Conservation (phyloP, 2,329 filamentous ascomycete genomes). For the Septoria petroselini region DNA sequence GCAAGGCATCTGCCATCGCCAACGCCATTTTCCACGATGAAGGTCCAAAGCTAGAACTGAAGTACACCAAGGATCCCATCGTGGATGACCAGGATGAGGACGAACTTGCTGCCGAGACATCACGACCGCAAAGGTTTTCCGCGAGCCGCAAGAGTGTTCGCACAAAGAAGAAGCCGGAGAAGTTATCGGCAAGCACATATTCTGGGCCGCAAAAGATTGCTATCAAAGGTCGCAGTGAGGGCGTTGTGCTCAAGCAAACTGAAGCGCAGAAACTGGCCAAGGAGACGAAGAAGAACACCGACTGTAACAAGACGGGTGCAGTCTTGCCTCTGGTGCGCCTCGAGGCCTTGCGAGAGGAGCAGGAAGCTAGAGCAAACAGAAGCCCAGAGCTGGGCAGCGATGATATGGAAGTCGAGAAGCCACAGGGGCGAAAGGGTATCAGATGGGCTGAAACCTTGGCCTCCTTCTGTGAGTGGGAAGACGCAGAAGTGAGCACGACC, state of each 20-base stretch:
- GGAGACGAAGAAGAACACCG: slow-evolving; percentile 48
- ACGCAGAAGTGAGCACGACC: slow-evolving; percentile 24
- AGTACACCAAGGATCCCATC: slow-evolving; percentile 11
- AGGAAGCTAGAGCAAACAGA: slow-evolving; percentile 16
- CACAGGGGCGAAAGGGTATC: slow-evolving; percentile 37
- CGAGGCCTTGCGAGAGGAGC: slow-evolving; percentile 39
- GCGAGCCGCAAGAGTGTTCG: slow-evolving; percentile 27
- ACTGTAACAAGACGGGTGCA: slow-evolving; percentile 50
- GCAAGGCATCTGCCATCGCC: slow-evolving; percentile 23
- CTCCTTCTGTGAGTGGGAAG: slow-evolving; percentile 43
- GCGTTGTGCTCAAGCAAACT: slow-evolving; percentile 47
- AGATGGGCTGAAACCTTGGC: slow-evolving; percentile 49
- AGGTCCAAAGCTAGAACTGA: background rate
- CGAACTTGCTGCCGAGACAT: slow-evolving; percentile 17
- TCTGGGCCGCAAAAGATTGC: slow-evolving; percentile 43
- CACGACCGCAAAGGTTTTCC: slow-evolving; percentile 12
- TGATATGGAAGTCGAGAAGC: slow-evolving; percentile 21
- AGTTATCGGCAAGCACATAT: slow-evolving; percentile 31
- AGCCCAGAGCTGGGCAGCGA: slow-evolving; percentile 12
- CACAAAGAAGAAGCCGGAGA: slow-evolving; percentile 26
- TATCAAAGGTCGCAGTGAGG: slow-evolving; percentile 43
- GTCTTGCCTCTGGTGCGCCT: slow-evolving; percentile 46
- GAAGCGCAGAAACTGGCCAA: slow-evolving; percentile 50
- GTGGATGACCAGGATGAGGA: slow-evolving; percentile 18
- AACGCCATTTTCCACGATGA: slow-evolving; percentile 6